A percentile compares a stretch with the other conserved stretches of the same genome.
Evolutionary conservation across 768 basidiomycete species (phyloP).

Genomic region (Panaeolus cyanescens): DNA sequence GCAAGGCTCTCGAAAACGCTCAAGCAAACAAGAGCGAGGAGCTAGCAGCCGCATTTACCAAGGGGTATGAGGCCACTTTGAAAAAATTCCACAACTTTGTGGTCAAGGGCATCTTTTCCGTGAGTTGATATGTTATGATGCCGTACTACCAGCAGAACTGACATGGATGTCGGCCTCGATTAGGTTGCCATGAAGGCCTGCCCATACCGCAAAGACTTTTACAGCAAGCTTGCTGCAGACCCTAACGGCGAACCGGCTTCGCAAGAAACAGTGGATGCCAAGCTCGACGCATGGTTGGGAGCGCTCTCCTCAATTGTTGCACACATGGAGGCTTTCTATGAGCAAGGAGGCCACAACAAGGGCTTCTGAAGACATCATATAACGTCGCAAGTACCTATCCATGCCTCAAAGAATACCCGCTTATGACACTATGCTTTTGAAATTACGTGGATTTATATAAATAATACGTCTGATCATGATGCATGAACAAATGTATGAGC

Average conservation of each 20-base stretch:
- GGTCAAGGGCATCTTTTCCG: constrained; percentile 60
- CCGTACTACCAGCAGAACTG: no score
- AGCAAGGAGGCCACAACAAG: constrained; percentile 57
- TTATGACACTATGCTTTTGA: not conserved
- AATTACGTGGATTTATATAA: not conserved
- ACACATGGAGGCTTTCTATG: constrained; percentile 62
- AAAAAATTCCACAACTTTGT: constrained; percentile 85
- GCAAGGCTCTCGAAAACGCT: constrained; percentile 70
- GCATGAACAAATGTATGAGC: not conserved
- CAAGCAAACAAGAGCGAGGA: constrained; percentile 66
- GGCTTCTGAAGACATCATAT: constrained; percentile 33
- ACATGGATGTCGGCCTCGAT: constrained; percentile 4
- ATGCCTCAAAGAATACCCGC: not conserved
- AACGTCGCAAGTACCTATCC: not conserved
- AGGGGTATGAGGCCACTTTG: constrained; percentile 80
- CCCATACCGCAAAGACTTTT: constrained; percentile 69
- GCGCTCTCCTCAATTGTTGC: constrained; percentile 58
- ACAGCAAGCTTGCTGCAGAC: constrained; percentile 63
- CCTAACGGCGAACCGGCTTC: constrained; percentile 48
- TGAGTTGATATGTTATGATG: constrained; percentile 31
- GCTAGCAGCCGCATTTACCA: constrained; percentile 73
- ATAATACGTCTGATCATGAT: not conserved
- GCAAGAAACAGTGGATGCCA: constrained; percentile 54
- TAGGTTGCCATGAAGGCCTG: constrained; percentile 69
- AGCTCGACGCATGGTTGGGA: constrained; percentile 67